Conservation (phyloP, 2,329 filamentous ascomycete species). For the Sarocladiaceae sp. region DNA sequence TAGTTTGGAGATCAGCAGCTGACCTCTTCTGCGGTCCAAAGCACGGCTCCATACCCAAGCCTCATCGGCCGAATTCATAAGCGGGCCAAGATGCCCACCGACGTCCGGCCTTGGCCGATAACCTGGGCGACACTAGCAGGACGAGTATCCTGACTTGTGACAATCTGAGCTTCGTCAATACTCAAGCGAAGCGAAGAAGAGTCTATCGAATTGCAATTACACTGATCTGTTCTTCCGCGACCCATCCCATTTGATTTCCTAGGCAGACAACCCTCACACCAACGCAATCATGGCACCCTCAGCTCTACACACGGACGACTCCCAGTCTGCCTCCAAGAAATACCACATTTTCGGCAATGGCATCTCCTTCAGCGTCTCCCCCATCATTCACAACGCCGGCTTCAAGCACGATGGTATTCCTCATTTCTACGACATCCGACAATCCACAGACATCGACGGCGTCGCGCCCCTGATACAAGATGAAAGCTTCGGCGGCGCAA, state of each 20-base stretch:
- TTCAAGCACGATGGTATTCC: conserved; percentile 6
- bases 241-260: no score
- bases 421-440: conserved; percentile 4
- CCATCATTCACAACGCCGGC: conserved; percentile 9
- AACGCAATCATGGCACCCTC: background rate
- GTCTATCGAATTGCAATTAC: no score
- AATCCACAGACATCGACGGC: conserved; percentile 7
- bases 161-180: no score
- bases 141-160: no score
- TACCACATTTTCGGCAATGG: conserved; percentile 9
- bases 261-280: no score
- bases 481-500: conserved; percentile 6
- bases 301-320: background rate
- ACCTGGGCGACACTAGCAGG: no score
- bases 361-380: conserved; percentile 9
- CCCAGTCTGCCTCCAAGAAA: background rate
- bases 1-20: no score
- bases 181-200: no score
- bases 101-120: no score
- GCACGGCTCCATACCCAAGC: no score
- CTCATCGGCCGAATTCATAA: background rate
- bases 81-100: background rate
- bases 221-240: no score
- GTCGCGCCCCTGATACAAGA: conserved; percentile 1
- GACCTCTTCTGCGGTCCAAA: background rate